Percentiles rank a stretch among this genome's conserved stretches.
Conservation (phyloP, 2,329 filamentous ascomycete species). For the Sporothrix phasma region DNA sequence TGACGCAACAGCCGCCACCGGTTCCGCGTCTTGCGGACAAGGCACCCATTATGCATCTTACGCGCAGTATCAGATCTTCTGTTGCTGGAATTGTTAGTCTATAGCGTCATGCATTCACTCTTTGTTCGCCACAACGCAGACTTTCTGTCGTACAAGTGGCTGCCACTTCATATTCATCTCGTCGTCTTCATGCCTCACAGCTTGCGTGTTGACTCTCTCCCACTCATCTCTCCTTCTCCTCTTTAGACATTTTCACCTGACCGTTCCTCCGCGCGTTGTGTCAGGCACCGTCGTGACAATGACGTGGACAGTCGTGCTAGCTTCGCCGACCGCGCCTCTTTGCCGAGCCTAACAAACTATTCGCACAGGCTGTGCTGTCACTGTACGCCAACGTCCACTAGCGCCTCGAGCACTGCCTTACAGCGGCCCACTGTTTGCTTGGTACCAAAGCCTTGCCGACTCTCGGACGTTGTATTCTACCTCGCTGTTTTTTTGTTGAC, state of each 20-base stretch:
- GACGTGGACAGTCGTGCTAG: constrained; percentile 1
- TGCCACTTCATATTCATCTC: background rate
- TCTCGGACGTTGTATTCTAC: too few species aligned
- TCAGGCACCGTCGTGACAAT: background rate
- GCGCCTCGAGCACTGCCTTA: background rate
- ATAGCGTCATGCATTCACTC: too few species aligned
- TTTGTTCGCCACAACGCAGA: background rate
- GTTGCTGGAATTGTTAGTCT: too few species aligned
- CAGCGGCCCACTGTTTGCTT: background rate
- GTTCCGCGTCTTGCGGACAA: too few species aligned
- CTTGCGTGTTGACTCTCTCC: background rate
- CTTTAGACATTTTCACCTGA: background rate
- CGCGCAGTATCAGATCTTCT: too few species aligned
- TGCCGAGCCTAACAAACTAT: background rate
- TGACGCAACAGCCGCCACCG: too few species aligned
- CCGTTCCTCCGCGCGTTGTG: background rate
- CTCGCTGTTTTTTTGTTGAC: too few species aligned
- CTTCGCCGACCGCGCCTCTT: background rate
- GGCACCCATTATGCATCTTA: too few species aligned
- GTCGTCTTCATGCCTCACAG: background rate
- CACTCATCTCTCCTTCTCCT: background rate
- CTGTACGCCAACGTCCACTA: too few species aligned
- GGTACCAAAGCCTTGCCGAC: background rate
- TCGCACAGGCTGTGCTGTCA: too few species aligned
- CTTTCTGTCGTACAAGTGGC: background rate